phyloP scores from a whole-genome alignment of 1,284 basidiomycete genomes.

The Trametes polyzona region DNA sequence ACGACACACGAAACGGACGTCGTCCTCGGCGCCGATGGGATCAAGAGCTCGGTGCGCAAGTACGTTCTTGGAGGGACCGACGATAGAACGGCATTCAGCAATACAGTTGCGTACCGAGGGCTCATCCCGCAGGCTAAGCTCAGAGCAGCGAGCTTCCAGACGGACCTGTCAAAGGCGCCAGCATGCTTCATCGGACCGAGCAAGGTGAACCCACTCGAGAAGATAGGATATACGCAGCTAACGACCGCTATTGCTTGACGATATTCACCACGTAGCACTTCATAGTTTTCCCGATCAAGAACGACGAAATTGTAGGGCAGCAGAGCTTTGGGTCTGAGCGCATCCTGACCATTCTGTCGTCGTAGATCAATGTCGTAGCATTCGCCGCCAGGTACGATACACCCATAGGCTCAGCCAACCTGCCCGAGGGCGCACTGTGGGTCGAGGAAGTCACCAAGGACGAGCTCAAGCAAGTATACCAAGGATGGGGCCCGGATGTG shows the following conservation, averaged over 20 bases:
- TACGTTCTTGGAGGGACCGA: conserved; percentile 38
- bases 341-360: conserved; percentile 27
- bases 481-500: conserved; percentile 54
- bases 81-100: conserved; percentile 44
- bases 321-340: no score
- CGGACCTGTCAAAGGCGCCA: conserved; percentile 37
- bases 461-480: conserved; percentile 50
- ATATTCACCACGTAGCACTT: conserved; percentile 46
- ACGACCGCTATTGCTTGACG: background rate
- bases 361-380: conserved; percentile 57
- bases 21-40: conserved; percentile 57
- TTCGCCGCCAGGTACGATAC: conserved; percentile 47
- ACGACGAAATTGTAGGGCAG: conserved; percentile 36
- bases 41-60: conserved; percentile 48
- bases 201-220: conserved; percentile 40
- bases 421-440: conserved; percentile 47
- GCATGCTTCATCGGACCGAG: conserved; percentile 45
- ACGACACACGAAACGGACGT: conserved; percentile 51
- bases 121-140: conserved; percentile 45
- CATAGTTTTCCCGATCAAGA: conserved; percentile 58
- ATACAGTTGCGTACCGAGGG: conserved; percentile 50
- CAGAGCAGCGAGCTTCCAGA: conserved; percentile 46
- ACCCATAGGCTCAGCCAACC: conserved; percentile 40
- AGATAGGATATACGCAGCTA: no score
- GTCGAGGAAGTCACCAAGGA: conserved; percentile 45